Evolutionary conservation across 2,329 filamentous ascomycete species (phyloP).

Genomic region (Lecanicillium sp.): DNA sequence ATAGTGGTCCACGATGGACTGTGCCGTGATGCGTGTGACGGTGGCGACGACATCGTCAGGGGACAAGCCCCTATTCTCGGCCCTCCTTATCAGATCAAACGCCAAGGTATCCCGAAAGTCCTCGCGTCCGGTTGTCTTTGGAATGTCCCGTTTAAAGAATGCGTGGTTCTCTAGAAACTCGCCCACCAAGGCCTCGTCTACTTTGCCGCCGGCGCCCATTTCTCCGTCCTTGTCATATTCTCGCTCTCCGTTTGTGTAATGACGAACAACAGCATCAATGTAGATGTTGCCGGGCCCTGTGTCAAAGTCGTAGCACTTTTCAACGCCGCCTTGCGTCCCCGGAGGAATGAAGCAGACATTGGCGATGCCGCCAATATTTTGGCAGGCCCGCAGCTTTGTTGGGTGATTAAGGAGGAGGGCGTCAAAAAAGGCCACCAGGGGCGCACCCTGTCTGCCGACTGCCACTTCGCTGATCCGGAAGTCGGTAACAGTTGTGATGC

Average conservation of each 20-base stretch:
- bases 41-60: constrained; percentile 40
- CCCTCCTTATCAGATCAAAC: constrained; percentile 32
- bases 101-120: constrained; percentile 42
- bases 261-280: constrained; percentile 48
- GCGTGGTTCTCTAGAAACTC: constrained; percentile 33
- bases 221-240: constrained; percentile 45
- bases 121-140: constrained; percentile 42
- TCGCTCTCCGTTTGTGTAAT: constrained; percentile 41
- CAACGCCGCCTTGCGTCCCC: constrained; percentile 23
- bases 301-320: constrained; percentile 28
- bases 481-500: constrained; percentile 50
- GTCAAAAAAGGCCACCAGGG: constrained; percentile 51
- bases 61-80: constrained; percentile 26
- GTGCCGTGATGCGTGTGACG: constrained; percentile 36
- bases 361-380: constrained; percentile 53
- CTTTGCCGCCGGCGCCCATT: constrained; percentile 39
- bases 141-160: constrained; percentile 34
- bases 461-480: constrained; percentile 49
- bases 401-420: constrained; percentile 48
- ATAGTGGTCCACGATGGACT: constrained; percentile 20
- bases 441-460: constrained; percentile 44
- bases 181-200: constrained; percentile 42
- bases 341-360: constrained; percentile 53
- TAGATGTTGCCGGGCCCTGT: constrained; percentile 48
- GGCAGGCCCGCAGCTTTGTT: constrained; percentile 46